These are phyloP conservation scores for Linum lewisii DNA, from an alignment of 345 rosid species.

Conservation along the genomic window DNA sequence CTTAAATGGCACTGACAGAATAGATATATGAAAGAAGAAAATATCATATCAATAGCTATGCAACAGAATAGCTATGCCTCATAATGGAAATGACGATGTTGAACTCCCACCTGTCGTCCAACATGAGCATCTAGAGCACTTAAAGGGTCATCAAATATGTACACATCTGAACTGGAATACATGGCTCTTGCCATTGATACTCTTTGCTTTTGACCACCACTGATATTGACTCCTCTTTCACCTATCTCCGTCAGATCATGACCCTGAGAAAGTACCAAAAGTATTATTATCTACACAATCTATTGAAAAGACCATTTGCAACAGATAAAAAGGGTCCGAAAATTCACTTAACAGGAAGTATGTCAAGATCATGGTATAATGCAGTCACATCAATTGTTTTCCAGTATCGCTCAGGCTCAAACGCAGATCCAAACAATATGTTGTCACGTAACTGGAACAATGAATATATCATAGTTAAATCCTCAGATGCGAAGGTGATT, in stretches of 20 bases:
- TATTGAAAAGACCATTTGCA: not conserved
- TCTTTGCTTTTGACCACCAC: conserved; percentile 30
- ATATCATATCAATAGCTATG: not conserved
- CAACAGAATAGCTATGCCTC: not conserved
- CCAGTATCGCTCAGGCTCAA: conserved; percentile 5
- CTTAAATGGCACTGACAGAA: too few relatives aligned
- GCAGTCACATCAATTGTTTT: conserved; percentile 2
- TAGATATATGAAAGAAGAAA: too few relatives aligned
- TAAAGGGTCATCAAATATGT: conserved; percentile 27
- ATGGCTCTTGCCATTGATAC: conserved; percentile 25
- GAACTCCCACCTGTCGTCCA: conserved; percentile 19
- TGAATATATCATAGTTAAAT: not conserved
- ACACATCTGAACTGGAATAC: conserved; percentile 22
- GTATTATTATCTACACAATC: not conserved
- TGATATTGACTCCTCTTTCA: conserved; percentile 27
- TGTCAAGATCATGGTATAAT: conserved; percentile 3
- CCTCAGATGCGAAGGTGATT: not conserved
- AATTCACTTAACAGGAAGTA: conserved; percentile 10
- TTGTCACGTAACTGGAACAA: conserved; percentile 10
- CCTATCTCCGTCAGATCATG: conserved; percentile 27
- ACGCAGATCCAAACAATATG: conserved; percentile 5
- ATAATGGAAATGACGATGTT: not conserved
- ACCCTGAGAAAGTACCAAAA: not conserved
- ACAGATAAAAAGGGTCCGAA: too few relatives aligned
- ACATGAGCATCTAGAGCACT: conserved; percentile 31